phyloP scores from a whole-genome alignment of 805 yeast species.

The Wickerhamiella sergipiensis region DNA sequence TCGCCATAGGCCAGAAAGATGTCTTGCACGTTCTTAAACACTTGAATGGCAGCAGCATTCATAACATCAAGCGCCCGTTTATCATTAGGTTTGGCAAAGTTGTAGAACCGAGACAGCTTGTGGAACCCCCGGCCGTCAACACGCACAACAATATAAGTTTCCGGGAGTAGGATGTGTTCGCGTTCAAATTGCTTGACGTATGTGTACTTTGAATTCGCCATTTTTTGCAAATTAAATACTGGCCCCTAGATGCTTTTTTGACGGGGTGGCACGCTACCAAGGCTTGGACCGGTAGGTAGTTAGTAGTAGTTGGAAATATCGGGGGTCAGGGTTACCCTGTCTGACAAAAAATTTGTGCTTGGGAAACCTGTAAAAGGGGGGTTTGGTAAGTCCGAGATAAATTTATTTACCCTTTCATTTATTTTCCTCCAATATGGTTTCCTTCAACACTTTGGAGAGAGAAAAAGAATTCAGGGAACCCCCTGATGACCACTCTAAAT shows the following conservation, averaged over 20 bases:
- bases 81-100: slow-evolving; percentile 84
- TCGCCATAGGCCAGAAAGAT: slow-evolving; percentile 81
- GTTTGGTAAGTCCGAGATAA: background rate
- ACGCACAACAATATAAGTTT: slow-evolving; percentile 69
- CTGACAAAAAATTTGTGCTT: background rate
- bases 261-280: too few species aligned
- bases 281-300: too few species aligned
- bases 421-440: slow-evolving; percentile 11
- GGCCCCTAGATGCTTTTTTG: too few species aligned
- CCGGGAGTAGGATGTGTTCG: slow-evolving; percentile 59
- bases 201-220: slow-evolving; percentile 79
- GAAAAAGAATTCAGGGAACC: slow-evolving; percentile 79
- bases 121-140: slow-evolving; percentile 94
- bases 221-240: too few species aligned
- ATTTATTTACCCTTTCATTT: background rate
- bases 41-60: slow-evolving; percentile 63
- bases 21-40: slow-evolving; percentile 57
- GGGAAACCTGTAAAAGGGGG: background rate
- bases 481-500: slow-evolving; percentile 72
- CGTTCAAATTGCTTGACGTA: slow-evolving; percentile 75
- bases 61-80: slow-evolving; percentile 57
- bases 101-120: slow-evolving; percentile 51
- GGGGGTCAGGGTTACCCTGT: background rate
- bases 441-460: slow-evolving; percentile 74
- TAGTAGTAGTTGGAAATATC: background rate